Percentiles rank a stretch among this genome's conserved stretches.
These are phyloP conservation scores for Syncephalis plumigaleata DNA, from an alignment of 371 early-diverging fungal genomes.

Conservation along the genomic window DNA sequence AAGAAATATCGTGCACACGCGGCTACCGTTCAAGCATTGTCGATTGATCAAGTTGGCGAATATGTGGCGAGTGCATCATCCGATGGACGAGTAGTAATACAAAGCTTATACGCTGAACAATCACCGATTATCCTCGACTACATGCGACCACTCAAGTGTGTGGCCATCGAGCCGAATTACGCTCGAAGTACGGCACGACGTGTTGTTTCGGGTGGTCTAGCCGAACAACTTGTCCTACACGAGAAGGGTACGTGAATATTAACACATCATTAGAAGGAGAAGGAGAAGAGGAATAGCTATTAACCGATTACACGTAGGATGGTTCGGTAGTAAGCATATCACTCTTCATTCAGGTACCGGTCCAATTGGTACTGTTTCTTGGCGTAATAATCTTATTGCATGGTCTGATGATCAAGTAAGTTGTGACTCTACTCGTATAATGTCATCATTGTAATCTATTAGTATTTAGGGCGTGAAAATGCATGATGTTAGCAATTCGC, in stretches of 20 bases:
- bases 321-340: constrained; percentile 43
- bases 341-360: constrained; percentile 71
- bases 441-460: too few relatives aligned
- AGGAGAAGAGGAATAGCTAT: constrained; percentile 5
- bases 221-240: constrained; percentile 65
- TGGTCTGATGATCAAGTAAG: constrained; percentile 86
- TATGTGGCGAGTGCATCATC: constrained; percentile 82
- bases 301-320: constrained; percentile 12
- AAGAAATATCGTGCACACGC: constrained; percentile 57
- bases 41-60: constrained; percentile 71
- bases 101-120: too few relatives aligned
- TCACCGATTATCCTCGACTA: constrained; percentile 29
- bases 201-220: constrained; percentile 81
- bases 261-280: not conserved
- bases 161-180: constrained; percentile 79
- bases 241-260: constrained; percentile 34
- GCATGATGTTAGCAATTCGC: constrained; percentile 48
- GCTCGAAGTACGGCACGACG: constrained; percentile 40
- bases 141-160: constrained; percentile 73
- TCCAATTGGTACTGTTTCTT: constrained; percentile 66
- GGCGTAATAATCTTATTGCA: constrained; percentile 70
- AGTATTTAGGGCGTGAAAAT: constrained; percentile 54
- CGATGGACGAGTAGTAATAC: constrained; percentile 37
- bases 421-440: too few relatives aligned
- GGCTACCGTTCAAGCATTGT: constrained; percentile 70